A percentile compares a stretch with the other conserved stretches of the same genome.
Evolutionary conservation across 495 filamentous ascomycete genomes (phyloP).

Genomic region (Lophiostoma macrostomum): DNA sequence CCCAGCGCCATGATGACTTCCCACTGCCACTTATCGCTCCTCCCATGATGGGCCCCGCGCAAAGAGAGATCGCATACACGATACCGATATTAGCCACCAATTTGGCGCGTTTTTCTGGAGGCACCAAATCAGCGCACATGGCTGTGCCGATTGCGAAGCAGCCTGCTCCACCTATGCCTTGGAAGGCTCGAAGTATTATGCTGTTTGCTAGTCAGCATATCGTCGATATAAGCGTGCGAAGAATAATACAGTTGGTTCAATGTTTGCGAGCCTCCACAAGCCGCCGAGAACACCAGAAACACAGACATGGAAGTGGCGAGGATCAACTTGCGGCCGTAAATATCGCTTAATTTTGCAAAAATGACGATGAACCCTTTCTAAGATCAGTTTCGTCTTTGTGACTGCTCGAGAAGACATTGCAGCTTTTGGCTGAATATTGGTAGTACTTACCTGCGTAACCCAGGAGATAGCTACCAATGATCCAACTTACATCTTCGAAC

Average conservation of each 20-base stretch:
- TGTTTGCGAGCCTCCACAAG: slow-evolving; percentile 19
- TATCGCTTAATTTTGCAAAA: slow-evolving; percentile 32
- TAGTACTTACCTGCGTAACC: slow-evolving; percentile 54
- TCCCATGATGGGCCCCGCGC: slow-evolving; percentile 46
- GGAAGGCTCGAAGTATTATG: slow-evolving; percentile 1
- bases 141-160: slow-evolving; percentile 49
- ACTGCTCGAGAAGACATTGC: too few species aligned
- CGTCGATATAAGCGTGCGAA: background rate
- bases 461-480: slow-evolving; percentile 56
- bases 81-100: slow-evolving; percentile 39
- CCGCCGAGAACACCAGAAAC: slow-evolving; percentile 28
- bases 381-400: too few species aligned
- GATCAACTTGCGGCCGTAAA: slow-evolving; percentile 36
- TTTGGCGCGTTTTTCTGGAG: slow-evolving; percentile 39
- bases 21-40: slow-evolving; percentile 40
- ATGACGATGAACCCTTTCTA: slow-evolving; percentile 1
- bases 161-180: slow-evolving; percentile 3
- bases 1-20: slow-evolving; percentile 45
- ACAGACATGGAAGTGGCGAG: slow-evolving; percentile 36
- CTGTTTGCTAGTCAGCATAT: background rate
- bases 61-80: background rate
- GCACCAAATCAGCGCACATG: slow-evolving; percentile 51
- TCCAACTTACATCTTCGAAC: slow-evolving; percentile 54
- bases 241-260: slow-evolving; percentile 39
- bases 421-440: too few species aligned